Evolutionary conservation across 2,329 filamentous ascomycete genomes (phyloP).

Genomic region (Microcyclosporella mali): DNA sequence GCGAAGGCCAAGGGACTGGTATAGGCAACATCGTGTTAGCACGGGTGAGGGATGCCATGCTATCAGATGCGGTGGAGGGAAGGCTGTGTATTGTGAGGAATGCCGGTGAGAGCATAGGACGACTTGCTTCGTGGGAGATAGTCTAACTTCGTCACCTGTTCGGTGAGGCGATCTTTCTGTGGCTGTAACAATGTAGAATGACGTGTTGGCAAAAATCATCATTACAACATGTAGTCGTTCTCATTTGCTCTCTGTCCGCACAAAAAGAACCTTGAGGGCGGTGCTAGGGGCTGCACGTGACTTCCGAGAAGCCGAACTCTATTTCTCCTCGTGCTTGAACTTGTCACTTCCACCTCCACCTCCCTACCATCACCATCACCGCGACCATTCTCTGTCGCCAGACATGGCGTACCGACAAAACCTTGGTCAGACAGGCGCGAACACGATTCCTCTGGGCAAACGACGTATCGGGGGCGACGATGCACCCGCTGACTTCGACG

Average conservation of each 20-base stretch:
- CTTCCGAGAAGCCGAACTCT: too few species aligned
- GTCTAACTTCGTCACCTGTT: constrained; percentile 36
- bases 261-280: too few species aligned
- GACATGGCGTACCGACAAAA: constrained; percentile 59
- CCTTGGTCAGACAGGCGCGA: constrained; percentile 89
- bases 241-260: too few species aligned
- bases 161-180: too few species aligned
- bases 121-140: constrained; percentile 72
- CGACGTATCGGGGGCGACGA: constrained; percentile 71
- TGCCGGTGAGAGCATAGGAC: constrained; percentile 69
- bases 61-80: constrained; percentile 37
- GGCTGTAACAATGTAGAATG: too few species aligned
- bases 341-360: too few species aligned
- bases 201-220: too few species aligned
- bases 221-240: too few species aligned
- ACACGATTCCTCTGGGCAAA: constrained; percentile 89
- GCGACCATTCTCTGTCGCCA: constrained; percentile 9
- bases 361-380: neutral
- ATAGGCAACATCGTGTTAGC: constrained; percentile 63
- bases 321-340: too few species aligned
- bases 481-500: constrained; percentile 28
- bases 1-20: constrained; percentile 66
- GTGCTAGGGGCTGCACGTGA: too few species aligned
- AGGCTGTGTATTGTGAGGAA: constrained; percentile 73
- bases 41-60: constrained; percentile 46